These are phyloP conservation scores for Hypomyces rosellus DNA, from an alignment of 2,329 filamentous ascomycete species.

Conservation along the genomic window DNA sequence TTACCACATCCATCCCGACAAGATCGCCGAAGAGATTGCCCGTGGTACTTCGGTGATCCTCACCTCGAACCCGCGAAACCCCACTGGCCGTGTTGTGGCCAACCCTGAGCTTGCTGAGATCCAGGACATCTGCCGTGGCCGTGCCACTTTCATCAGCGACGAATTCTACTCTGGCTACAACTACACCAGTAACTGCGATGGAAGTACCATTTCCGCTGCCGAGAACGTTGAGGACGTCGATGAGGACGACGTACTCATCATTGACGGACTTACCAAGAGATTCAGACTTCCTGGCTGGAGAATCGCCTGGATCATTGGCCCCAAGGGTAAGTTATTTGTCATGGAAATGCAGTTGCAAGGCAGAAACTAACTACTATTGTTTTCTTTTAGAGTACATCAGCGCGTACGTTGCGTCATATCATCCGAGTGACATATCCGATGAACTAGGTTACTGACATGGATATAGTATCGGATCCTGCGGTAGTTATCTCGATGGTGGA, in stretches of 20 bases:
- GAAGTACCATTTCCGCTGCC: constrained; percentile 79
- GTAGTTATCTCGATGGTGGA: constrained; percentile 89
- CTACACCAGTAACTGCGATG: constrained; percentile 88
- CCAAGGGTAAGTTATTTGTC: constrained; percentile 50
- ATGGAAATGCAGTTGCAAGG: neutral
- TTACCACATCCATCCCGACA: constrained; percentile 89
- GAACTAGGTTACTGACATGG: constrained; percentile 5
- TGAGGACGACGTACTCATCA: constrained; percentile 84
- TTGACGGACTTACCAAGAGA: constrained; percentile 92
- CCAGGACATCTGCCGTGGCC: constrained; percentile 85
- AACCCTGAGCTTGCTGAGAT: constrained; percentile 84
- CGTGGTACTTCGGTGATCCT: constrained; percentile 82
- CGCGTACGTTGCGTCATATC: constrained; percentile 45
- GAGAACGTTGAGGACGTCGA: constrained; percentile 88
- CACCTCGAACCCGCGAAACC: constrained; percentile 93
- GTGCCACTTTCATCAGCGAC: constrained; percentile 88
- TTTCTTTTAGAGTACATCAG: constrained; percentile 68
- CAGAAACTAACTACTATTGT: neutral
- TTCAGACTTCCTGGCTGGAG: constrained; percentile 96
- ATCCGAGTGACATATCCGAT: no score
- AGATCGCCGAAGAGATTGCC: constrained; percentile 85
- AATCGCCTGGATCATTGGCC: constrained; percentile 91
- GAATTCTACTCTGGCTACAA: constrained; percentile 98
- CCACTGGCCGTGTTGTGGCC: constrained; percentile 79
- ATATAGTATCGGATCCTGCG: constrained; percentile 71